Base-by-base conservation (phyloP, 495 filamentous ascomycete species). In the Hyaloscypha hepaticicola region DNA sequence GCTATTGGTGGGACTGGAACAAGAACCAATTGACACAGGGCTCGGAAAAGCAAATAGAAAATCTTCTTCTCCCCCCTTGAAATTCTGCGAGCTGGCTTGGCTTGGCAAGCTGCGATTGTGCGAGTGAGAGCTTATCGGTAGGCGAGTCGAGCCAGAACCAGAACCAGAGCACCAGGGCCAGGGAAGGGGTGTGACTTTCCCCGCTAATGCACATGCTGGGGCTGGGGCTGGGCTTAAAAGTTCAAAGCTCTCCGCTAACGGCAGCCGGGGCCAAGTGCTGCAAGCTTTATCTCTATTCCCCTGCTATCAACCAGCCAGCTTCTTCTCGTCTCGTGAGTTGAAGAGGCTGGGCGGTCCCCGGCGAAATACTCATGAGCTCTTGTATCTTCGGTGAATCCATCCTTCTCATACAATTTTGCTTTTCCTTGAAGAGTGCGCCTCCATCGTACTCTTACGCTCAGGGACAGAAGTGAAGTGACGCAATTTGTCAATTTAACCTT, bases 11-110 rank as follows among this genome's bases (percentile, higher is more conserved):
- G 7, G n/a, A n/a, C n/a, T n/a, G n/a, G 5, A 9, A 38, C 19
- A 31, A 5, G 29, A 9, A 24, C 21, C 28, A 24, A 26, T 62
- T 6, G 29, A n/a, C 29, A 45, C 27, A 45, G 5, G 26, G 24
- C 41, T 60, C 58, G 38, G 58, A 60, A 60, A 60, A 60, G 38
- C 21, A 60, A 60, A 28, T 49, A 60, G 26, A 60, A 28, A 28
- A 48, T 60, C 9, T 45, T 61, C 26, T n/a, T n/a, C 50, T 21
- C 24, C 29, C 33, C 60, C 19, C 41, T 57, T 57, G 11, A 57
- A 28, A 57, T 3, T 57, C 19, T 57, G 53, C 25, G 5, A n/a
- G n/a, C n/a, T n/a, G n/a, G n/a, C n/a, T n/a, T n/a, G n/a, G n/a
- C n/a, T n/a, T n/a, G n/a, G n/a, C n/a, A n/a, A n/a, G n/a, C n/a